These are phyloP conservation scores for Aspergillus sojae DNA, from an alignment of 2,329 filamentous ascomycete species.

Conservation along the genomic window DNA sequence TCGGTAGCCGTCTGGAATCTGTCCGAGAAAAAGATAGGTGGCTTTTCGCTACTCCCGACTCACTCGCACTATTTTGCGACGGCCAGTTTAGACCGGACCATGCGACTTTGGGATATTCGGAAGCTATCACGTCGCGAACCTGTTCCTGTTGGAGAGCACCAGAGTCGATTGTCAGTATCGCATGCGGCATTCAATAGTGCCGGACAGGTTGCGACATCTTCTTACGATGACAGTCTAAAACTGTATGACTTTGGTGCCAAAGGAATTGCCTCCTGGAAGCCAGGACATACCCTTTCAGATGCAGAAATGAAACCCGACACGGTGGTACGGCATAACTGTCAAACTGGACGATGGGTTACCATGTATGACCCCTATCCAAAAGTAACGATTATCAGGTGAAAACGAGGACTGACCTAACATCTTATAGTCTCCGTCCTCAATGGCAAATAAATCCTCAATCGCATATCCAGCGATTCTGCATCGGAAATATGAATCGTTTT, in stretches of 20 bases:
- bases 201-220: slow-evolving; percentile 86
- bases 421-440: slow-evolving; percentile 69
- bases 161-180: slow-evolving; percentile 81
- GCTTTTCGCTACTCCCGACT: slow-evolving; percentile 80
- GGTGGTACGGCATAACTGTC: slow-evolving; percentile 83
- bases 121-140: slow-evolving; percentile 69
- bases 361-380: slow-evolving; percentile 55
- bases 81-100: slow-evolving; percentile 81
- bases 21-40: slow-evolving; percentile 92
- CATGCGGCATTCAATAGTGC: slow-evolving; percentile 87
- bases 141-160: slow-evolving; percentile 75
- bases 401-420: slow-evolving; percentile 9
- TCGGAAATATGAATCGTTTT: slow-evolving; percentile 97
- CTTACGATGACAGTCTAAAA: slow-evolving; percentile 94
- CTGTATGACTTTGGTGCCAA: slow-evolving; percentile 74
- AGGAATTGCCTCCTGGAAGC: slow-evolving; percentile 61
- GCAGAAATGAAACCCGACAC: slow-evolving; percentile 69
- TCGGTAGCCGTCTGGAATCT: slow-evolving; percentile 72
- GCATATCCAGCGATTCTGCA: slow-evolving; percentile 81
- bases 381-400: neutral
- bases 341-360: slow-evolving; percentile 92
- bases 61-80: slow-evolving; percentile 84
- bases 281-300: slow-evolving; percentile 60
- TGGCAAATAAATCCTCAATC: slow-evolving; percentile 84
- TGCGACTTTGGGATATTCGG: slow-evolving; percentile 91